Conservation (phyloP, 192 early-diverging fungal genomes). For the Coemansia sp. region DNA sequence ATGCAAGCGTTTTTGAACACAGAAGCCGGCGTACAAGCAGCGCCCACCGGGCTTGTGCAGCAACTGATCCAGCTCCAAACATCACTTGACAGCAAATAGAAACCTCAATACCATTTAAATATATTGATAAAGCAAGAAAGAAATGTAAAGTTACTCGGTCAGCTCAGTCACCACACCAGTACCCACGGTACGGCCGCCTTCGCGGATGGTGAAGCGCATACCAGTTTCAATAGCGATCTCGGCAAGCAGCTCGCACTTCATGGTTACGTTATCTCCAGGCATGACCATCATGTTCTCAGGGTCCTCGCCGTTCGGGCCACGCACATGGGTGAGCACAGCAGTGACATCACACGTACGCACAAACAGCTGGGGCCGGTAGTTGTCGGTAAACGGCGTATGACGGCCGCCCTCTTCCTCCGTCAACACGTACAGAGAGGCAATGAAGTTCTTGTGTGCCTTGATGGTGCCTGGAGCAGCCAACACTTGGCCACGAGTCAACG, state of each 20-base stretch:
- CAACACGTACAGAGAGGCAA: slow-evolving; percentile 89
- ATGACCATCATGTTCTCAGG: slow-evolving; percentile 95
- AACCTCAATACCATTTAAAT: background rate
- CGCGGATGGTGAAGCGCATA: slow-evolving; percentile 95
- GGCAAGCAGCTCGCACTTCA: slow-evolving; percentile 80
- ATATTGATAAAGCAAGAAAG: background rate
- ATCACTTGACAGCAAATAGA: slow-evolving; percentile 3
- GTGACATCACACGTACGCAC: slow-evolving; percentile 96
- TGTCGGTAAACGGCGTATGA: slow-evolving; percentile 95
- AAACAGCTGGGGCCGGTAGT: slow-evolving; percentile 96
- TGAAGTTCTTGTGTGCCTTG: slow-evolving; percentile 93
- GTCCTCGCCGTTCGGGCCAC: slow-evolving; percentile 70
- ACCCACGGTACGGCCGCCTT: slow-evolving; percentile 97
- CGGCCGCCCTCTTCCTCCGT: slow-evolving; percentile 98
- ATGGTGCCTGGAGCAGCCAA: slow-evolving; percentile 89
- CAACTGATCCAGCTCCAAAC: slow-evolving; percentile 33
- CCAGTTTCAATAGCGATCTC: slow-evolving; percentile 90
- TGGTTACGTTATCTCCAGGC: slow-evolving; percentile 94
- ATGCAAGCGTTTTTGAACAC: slow-evolving; percentile 25
- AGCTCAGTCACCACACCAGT: slow-evolving; percentile 86
- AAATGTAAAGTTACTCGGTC: slow-evolving; percentile 55
- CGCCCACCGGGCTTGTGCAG: slow-evolving; percentile 31
- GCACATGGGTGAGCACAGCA: slow-evolving; percentile 73
- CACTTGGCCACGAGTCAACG: slow-evolving; percentile 93
- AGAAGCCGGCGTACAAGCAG: slow-evolving; percentile 41